Base-by-base conservation (phyloP, 139 green algal species). In the Edaphochlamys debaryana region DNA sequence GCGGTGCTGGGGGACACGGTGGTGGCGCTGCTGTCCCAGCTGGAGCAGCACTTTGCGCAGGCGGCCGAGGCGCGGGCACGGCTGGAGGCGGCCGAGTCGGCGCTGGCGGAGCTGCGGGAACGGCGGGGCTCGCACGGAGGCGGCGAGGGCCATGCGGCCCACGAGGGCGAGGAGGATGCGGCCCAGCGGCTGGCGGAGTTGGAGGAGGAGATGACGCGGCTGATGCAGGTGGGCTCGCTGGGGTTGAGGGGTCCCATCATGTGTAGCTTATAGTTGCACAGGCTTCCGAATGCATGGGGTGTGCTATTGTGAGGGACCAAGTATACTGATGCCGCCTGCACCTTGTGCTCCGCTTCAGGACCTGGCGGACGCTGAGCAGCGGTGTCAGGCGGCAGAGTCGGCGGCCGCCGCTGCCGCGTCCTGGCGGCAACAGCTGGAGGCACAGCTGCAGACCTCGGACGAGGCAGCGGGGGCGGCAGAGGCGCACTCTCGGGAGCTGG, bases 341-440 rank as follows among this genome's bases (percentile, higher is more conserved):
- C n/a, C n/a, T n/a, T n/a, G n/a, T n/a, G n/a, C n/a, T 74, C 29
- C 32, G 32, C 30, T 68, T 32, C 37, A 85, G 79, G 67, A 75
- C 40, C 63, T 78, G 68, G n/a, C n/a, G 23, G 50, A 73, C 11
- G 67, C 79, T n/a, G 66, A 79, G 67, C 79, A 79, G 67, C 69
- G 79, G 5, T 67, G 41, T 3, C 29, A 71, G 67, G 79, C 79
- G 2, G 79, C 79, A 30, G 68, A 79, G 60, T n/a, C 79, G 20
- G 67, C 52, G 0, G 67, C 45, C 29, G 52, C 54, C 40, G 41
- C 67, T 2, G 79, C 67, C 42, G 50, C 37, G 3, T 67, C 41
- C 4, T 50, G 27, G 80, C 54, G 72, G 40, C 52, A 80, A 50
- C 70, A 81, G 71, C 42, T 81, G 17, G 71, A 64, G 38, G 58